These are phyloP conservation scores for Eurotiales sp. DNA, from an alignment of 2,329 filamentous ascomycete species.

Conservation along the genomic window DNA sequence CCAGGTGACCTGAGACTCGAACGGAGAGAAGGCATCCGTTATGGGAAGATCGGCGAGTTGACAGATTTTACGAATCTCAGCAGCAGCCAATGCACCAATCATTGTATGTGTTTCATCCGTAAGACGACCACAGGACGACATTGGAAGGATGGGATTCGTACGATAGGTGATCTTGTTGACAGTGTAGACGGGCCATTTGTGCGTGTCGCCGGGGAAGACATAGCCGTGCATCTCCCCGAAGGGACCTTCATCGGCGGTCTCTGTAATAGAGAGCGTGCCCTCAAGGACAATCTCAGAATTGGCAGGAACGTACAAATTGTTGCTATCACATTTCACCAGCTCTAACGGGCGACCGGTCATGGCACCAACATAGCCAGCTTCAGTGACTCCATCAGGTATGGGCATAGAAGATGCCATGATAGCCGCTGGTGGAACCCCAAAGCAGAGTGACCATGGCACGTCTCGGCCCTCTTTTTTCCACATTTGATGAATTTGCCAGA, in stretches of 20 bases:
- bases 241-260: conserved; percentile 45
- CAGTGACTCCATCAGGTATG: conserved; percentile 47
- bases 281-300: conserved; percentile 52
- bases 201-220: conserved; percentile 41
- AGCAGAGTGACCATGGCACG: conserved; percentile 41
- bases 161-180: conserved; percentile 49
- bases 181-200: conserved; percentile 38
- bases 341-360: conserved; percentile 45
- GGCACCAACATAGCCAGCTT: conserved; percentile 49
- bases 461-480: conserved; percentile 47
- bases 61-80: conserved; percentile 39
- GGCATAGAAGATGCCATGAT: conserved; percentile 50
- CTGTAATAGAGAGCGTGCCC: conserved; percentile 44
- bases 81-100: conserved; percentile 43
- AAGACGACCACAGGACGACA: conserved; percentile 41
- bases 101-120: conserved; percentile 46
- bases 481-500: conserved; percentile 44
- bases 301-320: conserved; percentile 47
- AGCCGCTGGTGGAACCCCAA: conserved; percentile 46
- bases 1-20: conserved; percentile 50
- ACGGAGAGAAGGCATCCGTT: conserved; percentile 42
- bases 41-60: conserved; percentile 41
- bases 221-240: conserved; percentile 50
- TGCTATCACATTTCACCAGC: conserved; percentile 52
- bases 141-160: conserved; percentile 46